These are phyloP conservation scores for Metschnikowia sp. DNA, from an alignment of 805 yeast genomes.

Conservation along the genomic window DNA sequence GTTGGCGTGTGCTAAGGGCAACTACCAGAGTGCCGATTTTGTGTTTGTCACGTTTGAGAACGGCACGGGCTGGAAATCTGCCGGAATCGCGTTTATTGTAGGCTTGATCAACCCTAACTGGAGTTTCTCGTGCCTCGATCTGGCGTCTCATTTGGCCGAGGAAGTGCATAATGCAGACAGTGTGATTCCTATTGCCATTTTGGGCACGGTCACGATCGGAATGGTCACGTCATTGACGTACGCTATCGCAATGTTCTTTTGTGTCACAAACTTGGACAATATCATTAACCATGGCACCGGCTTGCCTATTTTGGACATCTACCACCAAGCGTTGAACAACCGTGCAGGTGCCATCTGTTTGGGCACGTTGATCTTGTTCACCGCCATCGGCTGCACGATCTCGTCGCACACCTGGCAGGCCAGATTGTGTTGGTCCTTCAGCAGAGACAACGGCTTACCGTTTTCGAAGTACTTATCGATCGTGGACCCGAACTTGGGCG, in stretches of 20 bases:
- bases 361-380: slow-evolving; percentile 32
- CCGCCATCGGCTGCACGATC: slow-evolving; percentile 38
- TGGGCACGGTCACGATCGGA: slow-evolving; percentile 41
- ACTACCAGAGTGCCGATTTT: slow-evolving; percentile 33
- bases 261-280: slow-evolving; percentile 29
- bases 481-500: slow-evolving; percentile 36
- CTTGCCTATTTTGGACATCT: slow-evolving; percentile 40
- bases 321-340: slow-evolving; percentile 35
- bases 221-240: slow-evolving; percentile 38
- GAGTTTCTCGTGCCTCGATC: slow-evolving; percentile 37
- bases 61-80: slow-evolving; percentile 22
- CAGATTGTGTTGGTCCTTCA: slow-evolving; percentile 42
- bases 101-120: slow-evolving; percentile 24
- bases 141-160: slow-evolving; percentile 42
- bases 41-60: slow-evolving; percentile 22
- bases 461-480: slow-evolving; percentile 35
- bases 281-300: slow-evolving; percentile 31
- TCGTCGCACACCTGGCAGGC: slow-evolving; percentile 44
- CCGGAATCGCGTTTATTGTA: slow-evolving; percentile 21
- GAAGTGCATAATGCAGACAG: slow-evolving; percentile 37
- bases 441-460: slow-evolving; percentile 44
- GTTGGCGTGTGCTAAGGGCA: slow-evolving; percentile 35
- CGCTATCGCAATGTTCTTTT: slow-evolving; percentile 40
- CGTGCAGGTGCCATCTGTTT: slow-evolving; percentile 36
- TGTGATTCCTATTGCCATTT: slow-evolving; percentile 38